Percentiles rank a stretch among this genome's conserved stretches.
Evolutionary conservation across 2,329 filamentous ascomycete genomes (phyloP).

Genomic region (Xylariaceae sp.): DNA sequence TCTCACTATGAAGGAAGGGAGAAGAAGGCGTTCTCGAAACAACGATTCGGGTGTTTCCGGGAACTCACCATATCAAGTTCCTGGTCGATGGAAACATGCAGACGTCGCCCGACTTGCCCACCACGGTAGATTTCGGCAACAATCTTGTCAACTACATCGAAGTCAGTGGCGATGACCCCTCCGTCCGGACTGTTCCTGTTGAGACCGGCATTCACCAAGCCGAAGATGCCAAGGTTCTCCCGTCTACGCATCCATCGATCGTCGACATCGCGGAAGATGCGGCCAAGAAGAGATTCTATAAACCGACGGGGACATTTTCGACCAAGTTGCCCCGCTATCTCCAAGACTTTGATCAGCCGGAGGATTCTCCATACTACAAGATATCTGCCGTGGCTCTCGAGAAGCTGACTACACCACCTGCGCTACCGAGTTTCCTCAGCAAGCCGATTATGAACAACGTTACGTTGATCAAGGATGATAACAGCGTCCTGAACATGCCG

Average conservation of each 20-base stretch:
- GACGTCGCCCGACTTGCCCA: slow-evolving; percentile 81
- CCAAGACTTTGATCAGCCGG: slow-evolving; percentile 77
- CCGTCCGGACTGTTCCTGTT: slow-evolving; percentile 26
- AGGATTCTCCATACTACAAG: slow-evolving; percentile 71
- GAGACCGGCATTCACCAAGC: slow-evolving; percentile 27
- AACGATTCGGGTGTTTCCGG: slow-evolving; percentile 78
- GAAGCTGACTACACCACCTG: slow-evolving; percentile 78
- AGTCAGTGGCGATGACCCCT: slow-evolving; percentile 58
- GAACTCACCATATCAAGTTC: slow-evolving; percentile 96
- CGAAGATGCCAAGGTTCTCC: slow-evolving; percentile 26
- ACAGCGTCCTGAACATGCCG: slow-evolving; percentile 92
- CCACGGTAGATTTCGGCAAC: slow-evolving; percentile 96
- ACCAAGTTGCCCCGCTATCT: slow-evolving; percentile 78
- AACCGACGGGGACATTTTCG: slow-evolving; percentile 60
- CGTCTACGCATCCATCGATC: slow-evolving; percentile 33
- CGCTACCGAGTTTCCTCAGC: slow-evolving; percentile 82
- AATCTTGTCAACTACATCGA: slow-evolving; percentile 98
- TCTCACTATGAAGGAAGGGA: slow-evolving; percentile 42
- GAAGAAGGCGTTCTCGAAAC: slow-evolving; percentile 66
- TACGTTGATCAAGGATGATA: slow-evolving; percentile 94
- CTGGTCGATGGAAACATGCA: slow-evolving; percentile 92
- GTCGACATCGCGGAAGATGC: slow-evolving; percentile 33
- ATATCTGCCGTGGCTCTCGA: slow-evolving; percentile 71
- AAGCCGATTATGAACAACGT: slow-evolving; percentile 93
- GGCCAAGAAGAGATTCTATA: slow-evolving; percentile 53